Conservation (phyloP, 2,329 filamentous ascomycete genomes). For the Cladosporium sp. region DNA sequence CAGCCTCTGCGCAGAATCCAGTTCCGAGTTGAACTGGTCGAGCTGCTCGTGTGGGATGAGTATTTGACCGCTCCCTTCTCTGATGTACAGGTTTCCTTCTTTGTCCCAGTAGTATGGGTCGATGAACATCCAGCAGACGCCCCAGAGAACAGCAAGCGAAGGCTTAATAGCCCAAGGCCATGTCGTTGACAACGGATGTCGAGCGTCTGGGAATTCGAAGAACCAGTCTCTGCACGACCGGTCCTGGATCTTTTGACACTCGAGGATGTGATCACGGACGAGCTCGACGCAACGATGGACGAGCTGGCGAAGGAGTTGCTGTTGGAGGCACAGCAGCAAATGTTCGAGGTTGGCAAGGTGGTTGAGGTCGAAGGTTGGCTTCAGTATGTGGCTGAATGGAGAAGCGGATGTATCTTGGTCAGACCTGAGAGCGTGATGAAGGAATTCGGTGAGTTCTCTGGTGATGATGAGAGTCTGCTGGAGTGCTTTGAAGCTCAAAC, state of each 20-base stretch:
- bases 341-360: conserved; percentile 41
- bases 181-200: conserved; percentile 32
- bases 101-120: conserved; percentile 15
- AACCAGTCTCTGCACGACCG: conserved; percentile 25
- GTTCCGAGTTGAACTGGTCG: conserved; percentile 5
- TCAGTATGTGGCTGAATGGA: conserved; percentile 19
- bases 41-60: conserved; percentile 8
- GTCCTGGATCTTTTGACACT: conserved; percentile 22
- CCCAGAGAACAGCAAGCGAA: conserved; percentile 33
- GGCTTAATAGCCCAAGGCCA: conserved; percentile 36
- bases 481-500: conserved; percentile 28
- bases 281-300: conserved; percentile 17
- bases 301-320: conserved; percentile 27
- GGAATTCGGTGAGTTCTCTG: conserved; percentile 30
- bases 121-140: conserved; percentile 36
- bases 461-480: conserved; percentile 27
- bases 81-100: conserved; percentile 16
- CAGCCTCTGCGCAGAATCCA: not conserved
- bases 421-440: conserved; percentile 19
- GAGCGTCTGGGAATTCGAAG: conserved; percentile 29
- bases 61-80: conserved; percentile 8
- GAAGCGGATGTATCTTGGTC: not conserved
- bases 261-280: conserved; percentile 18
- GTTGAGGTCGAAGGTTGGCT: conserved; percentile 30
- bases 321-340: conserved; percentile 35